Conservation (phyloP, 176 grass and related monocot genomes). For the Oryza brachyantha region DNA sequence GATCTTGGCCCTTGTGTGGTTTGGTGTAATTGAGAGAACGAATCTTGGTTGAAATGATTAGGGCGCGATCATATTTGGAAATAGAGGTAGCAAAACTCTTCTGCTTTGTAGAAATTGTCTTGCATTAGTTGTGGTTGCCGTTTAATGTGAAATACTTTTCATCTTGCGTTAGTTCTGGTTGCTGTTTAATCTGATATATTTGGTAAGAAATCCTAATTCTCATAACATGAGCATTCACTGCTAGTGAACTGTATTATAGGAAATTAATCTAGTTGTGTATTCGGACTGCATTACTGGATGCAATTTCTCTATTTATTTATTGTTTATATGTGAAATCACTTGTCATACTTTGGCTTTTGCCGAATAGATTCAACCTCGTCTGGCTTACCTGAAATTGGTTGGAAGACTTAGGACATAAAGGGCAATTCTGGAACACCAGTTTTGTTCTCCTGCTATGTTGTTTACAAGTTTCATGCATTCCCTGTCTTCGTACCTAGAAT, state of each 20-base stretch:
- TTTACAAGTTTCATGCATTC: background rate
- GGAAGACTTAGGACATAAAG: background rate
- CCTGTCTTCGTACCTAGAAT: too few relatives aligned
- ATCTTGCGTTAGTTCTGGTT: background rate
- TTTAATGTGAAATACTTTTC: constrained; percentile 5
- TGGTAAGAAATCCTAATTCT: background rate
- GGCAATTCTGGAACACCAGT: background rate
- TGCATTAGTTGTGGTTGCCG: background rate
- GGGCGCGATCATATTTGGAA: background rate
- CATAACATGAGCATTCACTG: background rate
- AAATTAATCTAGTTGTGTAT: too few relatives aligned
- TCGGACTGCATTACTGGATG: too few relatives aligned
- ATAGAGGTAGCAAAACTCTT: background rate
- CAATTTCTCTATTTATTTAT: too few relatives aligned
- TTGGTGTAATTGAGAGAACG: background rate
- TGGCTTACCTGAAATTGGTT: background rate
- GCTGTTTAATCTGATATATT: background rate
- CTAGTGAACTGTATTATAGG: background rate
- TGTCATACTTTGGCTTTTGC: too few relatives aligned
- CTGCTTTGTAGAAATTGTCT: too few relatives aligned
- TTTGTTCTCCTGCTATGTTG: background rate
- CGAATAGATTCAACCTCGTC: too few relatives aligned
- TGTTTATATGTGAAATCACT: too few relatives aligned
- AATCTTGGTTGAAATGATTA: background rate
- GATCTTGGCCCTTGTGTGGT: background rate